Percentiles rank a stretch among this genome's conserved stretches.
These are phyloP conservation scores for Raphanus raphanistrum DNA, from an alignment of 345 rosid genomes.

Conservation along the genomic window DNA sequence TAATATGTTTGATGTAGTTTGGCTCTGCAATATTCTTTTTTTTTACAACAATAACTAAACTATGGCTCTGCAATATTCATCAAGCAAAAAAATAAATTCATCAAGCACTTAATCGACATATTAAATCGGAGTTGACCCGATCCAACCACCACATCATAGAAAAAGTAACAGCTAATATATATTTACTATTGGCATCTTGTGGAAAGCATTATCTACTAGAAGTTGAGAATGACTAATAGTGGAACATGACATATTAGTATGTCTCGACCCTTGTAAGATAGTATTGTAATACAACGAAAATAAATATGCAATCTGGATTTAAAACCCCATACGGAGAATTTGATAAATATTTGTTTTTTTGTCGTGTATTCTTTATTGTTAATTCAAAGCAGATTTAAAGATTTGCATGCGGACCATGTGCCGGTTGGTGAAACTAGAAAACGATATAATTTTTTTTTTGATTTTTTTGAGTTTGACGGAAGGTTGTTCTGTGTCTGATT, in stretches of 20 bases:
- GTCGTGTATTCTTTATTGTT: slow-evolving; percentile 1
- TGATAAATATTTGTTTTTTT: not conserved
- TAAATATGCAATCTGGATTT: not conserved
- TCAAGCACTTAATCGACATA: slow-evolving; percentile 20
- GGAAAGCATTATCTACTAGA: slow-evolving; percentile 34
- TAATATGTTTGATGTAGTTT: not conserved
- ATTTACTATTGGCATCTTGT: slow-evolving; percentile 23
- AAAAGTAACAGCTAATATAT: not conserved
- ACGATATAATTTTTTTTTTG: slow-evolving; percentile 12
- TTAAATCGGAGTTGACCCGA: slow-evolving; percentile 13
- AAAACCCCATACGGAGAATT: slow-evolving; percentile 4
- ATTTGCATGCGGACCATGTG: slow-evolving; percentile 36
- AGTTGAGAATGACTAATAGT: slow-evolving; percentile 20
- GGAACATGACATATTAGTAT: slow-evolving; percentile 35
- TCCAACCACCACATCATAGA: slow-evolving; percentile 25
- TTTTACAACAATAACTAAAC: too few relatives aligned
- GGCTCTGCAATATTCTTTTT: slow-evolving; percentile 2
- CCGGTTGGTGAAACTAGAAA: slow-evolving; percentile 31
- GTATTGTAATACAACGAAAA: not conserved
- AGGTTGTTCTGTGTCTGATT: slow-evolving; percentile 13
- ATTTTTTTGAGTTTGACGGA: slow-evolving; percentile 20
- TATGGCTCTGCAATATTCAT: slow-evolving; percentile 2
- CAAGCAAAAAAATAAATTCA: not conserved
- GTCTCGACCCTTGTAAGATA: slow-evolving; percentile 8
- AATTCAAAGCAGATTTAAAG: not conserved